Conservation (phyloP, 306 rosid species). For the Pyrus betulifolia region DNA sequence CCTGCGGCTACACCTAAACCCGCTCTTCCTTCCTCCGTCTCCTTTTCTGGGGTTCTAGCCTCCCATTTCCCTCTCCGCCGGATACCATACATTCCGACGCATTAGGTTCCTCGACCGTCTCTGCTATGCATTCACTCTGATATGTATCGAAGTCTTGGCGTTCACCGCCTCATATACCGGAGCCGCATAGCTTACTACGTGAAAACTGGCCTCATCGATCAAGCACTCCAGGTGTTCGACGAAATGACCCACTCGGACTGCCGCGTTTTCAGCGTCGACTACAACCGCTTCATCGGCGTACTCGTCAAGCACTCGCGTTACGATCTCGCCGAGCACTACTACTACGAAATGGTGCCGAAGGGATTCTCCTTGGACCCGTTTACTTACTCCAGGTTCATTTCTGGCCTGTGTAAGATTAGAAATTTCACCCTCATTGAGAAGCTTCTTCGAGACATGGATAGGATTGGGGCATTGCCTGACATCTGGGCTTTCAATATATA, state of each 20-base stretch:
- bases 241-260: conserved; percentile 76
- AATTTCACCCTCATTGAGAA: conserved; percentile 46
- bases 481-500: conserved; percentile 87
- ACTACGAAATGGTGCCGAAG: conserved; percentile 52
- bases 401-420: conserved; percentile 52
- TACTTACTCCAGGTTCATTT: conserved; percentile 87
- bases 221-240: conserved; percentile 71
- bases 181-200: conserved; percentile 51
- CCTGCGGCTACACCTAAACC: background rate
- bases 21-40: background rate
- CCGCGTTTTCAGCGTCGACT: conserved; percentile 64
- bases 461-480: conserved; percentile 57
- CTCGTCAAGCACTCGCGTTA: conserved; percentile 60
- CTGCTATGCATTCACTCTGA: conserved; percentile 56
- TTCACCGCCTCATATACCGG: conserved; percentile 70
- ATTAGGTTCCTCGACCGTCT: background rate
- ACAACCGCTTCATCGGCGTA: conserved; percentile 88
- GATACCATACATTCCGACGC: conserved; percentile 2
- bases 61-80: background rate
- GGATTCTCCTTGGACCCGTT: conserved; percentile 79
- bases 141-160: conserved; percentile 71
- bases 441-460: conserved; percentile 55
- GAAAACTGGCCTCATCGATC: conserved; percentile 64
- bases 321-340: conserved; percentile 68
- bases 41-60: background rate